Evolutionary conservation across 768 basidiomycete genomes (phyloP).

Genomic region (Phanerochaete sordida): DNA sequence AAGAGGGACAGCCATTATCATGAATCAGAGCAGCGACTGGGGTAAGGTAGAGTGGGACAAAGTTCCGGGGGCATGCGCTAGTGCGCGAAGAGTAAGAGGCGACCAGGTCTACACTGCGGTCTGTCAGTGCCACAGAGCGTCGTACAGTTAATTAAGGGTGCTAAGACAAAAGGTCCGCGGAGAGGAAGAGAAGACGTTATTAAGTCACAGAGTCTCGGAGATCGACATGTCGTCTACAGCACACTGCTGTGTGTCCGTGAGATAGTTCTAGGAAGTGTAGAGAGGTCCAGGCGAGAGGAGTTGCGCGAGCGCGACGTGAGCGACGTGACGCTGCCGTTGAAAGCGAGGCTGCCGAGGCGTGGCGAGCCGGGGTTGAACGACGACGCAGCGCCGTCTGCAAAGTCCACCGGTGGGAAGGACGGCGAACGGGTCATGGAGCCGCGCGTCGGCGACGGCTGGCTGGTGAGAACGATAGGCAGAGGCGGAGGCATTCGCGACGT

Average conservation of each 20-base stretch:
- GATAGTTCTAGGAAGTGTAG: slow-evolving; percentile 41
- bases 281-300: slow-evolving; percentile 60
- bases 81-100: neutral
- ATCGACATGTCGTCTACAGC: slow-evolving; percentile 4
- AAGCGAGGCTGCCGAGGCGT: slow-evolving; percentile 21
- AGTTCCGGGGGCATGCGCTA: neutral
- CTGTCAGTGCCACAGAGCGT: neutral
- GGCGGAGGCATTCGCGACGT: slow-evolving; percentile 13
- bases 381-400: slow-evolving; percentile 20
- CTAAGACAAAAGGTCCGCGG: neutral
- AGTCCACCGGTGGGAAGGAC: slow-evolving; percentile 17
- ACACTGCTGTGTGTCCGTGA: slow-evolving; percentile 32
- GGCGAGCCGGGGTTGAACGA: slow-evolving; percentile 23
- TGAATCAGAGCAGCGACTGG: neutral
- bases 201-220: neutral
- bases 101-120: neutral
- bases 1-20: neutral
- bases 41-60: neutral
- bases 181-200: neutral
- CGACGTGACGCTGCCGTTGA: slow-evolving; percentile 33
- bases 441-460: slow-evolving; percentile 21
- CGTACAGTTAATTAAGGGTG: neutral
- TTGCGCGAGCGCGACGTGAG: slow-evolving; percentile 63
- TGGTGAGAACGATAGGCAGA: slow-evolving; percentile 16
- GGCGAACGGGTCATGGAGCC: slow-evolving; percentile 25